Evolutionary conservation across 768 basidiomycete genomes (phyloP).

Genomic region (Lactarius vividus): DNA sequence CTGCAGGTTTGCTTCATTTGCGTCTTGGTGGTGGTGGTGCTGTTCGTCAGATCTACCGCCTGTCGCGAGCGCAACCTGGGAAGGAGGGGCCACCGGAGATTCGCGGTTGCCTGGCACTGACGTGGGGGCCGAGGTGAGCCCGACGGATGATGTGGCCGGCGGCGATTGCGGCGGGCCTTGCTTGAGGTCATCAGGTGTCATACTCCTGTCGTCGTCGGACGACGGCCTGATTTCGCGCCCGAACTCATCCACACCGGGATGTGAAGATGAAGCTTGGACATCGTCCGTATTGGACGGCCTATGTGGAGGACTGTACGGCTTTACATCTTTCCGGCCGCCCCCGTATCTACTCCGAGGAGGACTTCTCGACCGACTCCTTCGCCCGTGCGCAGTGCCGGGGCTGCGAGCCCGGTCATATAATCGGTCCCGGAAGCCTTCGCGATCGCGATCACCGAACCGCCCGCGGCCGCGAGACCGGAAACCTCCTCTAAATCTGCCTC

Average conservation of each 20-base stretch:
- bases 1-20: conserved; percentile 46
- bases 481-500: conserved; percentile 55
- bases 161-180: conserved; percentile 17
- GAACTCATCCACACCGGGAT: conserved; percentile 75
- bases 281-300: conserved; percentile 28
- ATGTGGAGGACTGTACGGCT: conserved; percentile 58
- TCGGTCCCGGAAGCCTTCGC: conserved; percentile 44
- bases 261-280: conserved; percentile 27
- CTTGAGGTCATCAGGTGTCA: conserved; percentile 19
- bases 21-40: conserved; percentile 8
- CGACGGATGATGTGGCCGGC: conserved; percentile 27
- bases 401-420: conserved; percentile 42
- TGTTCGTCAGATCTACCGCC: neutral
- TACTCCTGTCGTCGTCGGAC: conserved; percentile 38
- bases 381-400: conserved; percentile 38
- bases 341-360: conserved; percentile 55
- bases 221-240: conserved; percentile 72
- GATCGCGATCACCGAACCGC: conserved; percentile 54
- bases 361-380: conserved; percentile 72
- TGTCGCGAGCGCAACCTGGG: conserved; percentile 1
- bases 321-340: conserved; percentile 44
- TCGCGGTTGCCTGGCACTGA: conserved; percentile 5
- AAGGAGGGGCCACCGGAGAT: conserved; percentile 1
- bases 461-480: conserved; percentile 61
- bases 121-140: conserved; percentile 7